Conservation (phyloP, 208 protist species). For the Trypanosoma platydactyli region DNA sequence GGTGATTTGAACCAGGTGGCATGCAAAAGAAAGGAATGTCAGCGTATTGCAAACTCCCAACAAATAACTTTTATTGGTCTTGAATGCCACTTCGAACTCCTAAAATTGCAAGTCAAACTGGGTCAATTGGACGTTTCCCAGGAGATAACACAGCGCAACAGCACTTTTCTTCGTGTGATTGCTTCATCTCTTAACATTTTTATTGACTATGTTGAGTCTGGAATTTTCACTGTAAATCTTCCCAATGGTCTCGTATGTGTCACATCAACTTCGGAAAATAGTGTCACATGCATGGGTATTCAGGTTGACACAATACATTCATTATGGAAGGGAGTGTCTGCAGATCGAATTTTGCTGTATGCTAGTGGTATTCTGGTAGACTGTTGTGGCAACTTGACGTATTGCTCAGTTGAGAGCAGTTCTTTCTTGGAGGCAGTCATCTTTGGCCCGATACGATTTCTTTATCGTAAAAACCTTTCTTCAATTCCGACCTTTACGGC, state of each 20-base stretch:
- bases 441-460: slow-evolving; percentile 19
- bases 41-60: neutral
- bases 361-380: neutral
- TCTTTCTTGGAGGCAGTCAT: slow-evolving; percentile 23
- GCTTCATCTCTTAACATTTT: slow-evolving; percentile 13
- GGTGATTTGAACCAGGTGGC: neutral
- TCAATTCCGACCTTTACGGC: slow-evolving; percentile 23
- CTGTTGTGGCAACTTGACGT: slow-evolving; percentile 1
- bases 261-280: neutral
- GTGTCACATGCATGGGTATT: neutral
- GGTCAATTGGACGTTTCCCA: slow-evolving; percentile 1
- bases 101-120: slow-evolving; percentile 13
- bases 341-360: neutral
- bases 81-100: slow-evolving; percentile 5
- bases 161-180: neutral
- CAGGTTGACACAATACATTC: neutral
- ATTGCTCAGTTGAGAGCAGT: slow-evolving; percentile 18
- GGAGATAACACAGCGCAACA: neutral
- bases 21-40: neutral
- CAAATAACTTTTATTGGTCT: neutral
- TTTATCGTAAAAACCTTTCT: slow-evolving; percentile 18
- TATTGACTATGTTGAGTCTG: slow-evolving; percentile 8
- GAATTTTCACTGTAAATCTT: neutral
- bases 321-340: neutral
- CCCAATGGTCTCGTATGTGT: neutral